phyloP scores from a whole-genome alignment of 2,329 filamentous ascomycete genomes.

The Diaporthe longicolla region DNA sequence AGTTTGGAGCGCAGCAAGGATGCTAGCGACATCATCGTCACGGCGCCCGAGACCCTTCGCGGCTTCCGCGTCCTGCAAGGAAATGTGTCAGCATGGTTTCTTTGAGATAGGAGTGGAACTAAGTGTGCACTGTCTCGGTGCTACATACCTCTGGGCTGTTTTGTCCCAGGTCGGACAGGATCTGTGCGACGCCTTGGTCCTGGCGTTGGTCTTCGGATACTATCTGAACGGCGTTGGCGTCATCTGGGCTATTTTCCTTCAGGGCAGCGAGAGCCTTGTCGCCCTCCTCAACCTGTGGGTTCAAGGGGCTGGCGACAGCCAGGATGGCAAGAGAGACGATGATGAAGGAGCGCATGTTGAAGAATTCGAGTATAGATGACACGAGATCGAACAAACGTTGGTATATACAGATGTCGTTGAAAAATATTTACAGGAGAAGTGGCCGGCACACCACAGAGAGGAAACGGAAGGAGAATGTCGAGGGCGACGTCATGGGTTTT shows the following conservation, averaged over 20 bases:
- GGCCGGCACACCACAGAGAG: not conserved
- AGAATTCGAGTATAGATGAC: not conserved
- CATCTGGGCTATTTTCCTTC: conserved; percentile 26
- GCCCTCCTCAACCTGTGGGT: conserved; percentile 20
- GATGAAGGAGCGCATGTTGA: not conserved
- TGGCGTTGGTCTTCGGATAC: conserved; percentile 24
- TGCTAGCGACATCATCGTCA: conserved; percentile 33
- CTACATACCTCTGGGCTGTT: conserved; percentile 36
- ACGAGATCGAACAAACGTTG: not conserved
- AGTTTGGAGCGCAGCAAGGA: conserved; percentile 15
- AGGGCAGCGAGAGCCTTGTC: conserved; percentile 28
- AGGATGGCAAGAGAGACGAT: conserved; percentile 3
- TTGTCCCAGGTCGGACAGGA: conserved; percentile 4
- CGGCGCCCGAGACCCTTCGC: conserved; percentile 33
- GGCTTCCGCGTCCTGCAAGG: conserved; percentile 12
- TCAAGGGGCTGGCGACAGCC: not conserved
- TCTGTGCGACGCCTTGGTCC: conserved; percentile 19
- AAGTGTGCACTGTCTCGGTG: not conserved
- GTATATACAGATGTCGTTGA: not conserved
- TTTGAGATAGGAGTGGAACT: not conserved
- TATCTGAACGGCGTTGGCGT: conserved; percentile 37
- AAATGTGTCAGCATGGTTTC: not conserved
- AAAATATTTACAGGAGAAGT: conserved; percentile 22
- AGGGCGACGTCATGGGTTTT: not conserved
- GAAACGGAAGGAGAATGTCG: not conserved